Conservation (phyloP, 2,329 filamentous ascomycete species). For the Ophiostoma angusticollis region DNA sequence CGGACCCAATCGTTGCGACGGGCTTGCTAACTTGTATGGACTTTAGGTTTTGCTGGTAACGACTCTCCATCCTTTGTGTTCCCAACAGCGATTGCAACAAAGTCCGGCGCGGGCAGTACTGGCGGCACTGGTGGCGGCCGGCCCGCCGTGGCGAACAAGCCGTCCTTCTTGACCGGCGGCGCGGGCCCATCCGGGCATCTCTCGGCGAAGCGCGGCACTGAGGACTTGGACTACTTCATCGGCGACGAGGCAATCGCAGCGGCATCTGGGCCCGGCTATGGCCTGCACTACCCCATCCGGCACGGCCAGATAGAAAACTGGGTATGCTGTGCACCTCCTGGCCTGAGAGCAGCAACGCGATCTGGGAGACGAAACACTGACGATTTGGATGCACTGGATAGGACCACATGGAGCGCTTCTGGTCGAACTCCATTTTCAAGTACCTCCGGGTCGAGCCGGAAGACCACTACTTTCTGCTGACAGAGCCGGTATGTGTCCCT, state of each 20-base stretch:
- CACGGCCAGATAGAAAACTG: conserved; percentile 99
- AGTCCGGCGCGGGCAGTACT: conserved; percentile 58
- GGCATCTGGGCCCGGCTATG: conserved; percentile 80
- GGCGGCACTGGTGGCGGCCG: conserved; percentile 74
- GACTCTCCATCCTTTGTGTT: conserved; percentile 99
- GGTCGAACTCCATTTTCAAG: conserved; percentile 99
- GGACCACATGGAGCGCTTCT: conserved; percentile 99
- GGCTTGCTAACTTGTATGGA: background rate
- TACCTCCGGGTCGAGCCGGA: conserved; percentile 96
- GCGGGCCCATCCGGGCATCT: conserved; percentile 73
- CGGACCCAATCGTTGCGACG: background rate
- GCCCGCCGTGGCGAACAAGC: conserved; percentile 85
- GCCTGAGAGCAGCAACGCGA: no score
- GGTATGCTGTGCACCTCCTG: conserved; percentile 52
- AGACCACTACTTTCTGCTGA: conserved; percentile 96
- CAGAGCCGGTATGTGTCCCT: conserved; percentile 70
- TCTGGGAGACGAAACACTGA: no score
- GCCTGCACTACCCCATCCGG: conserved; percentile 91
- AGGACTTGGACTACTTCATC: conserved; percentile 98
- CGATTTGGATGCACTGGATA: conserved; percentile 24
- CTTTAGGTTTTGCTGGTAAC: conserved; percentile 88
- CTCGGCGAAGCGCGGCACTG: conserved; percentile 84
- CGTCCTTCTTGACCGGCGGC: conserved; percentile 84
- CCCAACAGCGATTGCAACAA: conserved; percentile 95
- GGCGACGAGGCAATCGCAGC: conserved; percentile 89